Conservation (phyloP, 352 stramenopile genomes). For the Pythium biforme region DNA sequence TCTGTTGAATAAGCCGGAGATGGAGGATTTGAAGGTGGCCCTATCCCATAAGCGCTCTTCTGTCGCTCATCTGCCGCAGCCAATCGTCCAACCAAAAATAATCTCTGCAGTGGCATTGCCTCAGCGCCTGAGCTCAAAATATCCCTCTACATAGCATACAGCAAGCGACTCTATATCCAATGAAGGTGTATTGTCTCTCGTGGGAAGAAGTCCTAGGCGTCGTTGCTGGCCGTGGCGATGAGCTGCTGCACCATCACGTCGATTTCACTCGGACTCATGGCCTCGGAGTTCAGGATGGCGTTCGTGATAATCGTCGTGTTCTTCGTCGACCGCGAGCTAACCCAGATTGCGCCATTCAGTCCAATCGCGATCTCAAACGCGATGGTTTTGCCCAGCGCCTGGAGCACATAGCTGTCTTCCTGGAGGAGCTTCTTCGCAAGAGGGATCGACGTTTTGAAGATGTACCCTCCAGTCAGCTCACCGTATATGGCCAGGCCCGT, state of each 20-base stretch:
- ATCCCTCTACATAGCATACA: not conserved
- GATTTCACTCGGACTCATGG: constrained; percentile 74
- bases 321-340: constrained; percentile 88
- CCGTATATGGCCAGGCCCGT: constrained; percentile 96
- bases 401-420: constrained; percentile 80
- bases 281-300: constrained; percentile 87
- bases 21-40: not conserved
- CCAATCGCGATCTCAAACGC: constrained; percentile 96
- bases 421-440: constrained; percentile 73
- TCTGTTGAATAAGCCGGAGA: not conserved
- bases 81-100: constrained; percentile 1
- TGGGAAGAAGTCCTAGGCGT: constrained; percentile 1
- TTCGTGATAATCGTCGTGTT: constrained; percentile 87
- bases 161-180: not conserved
- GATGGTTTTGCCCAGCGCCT: constrained; percentile 75
- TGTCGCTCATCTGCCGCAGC: too few species aligned
- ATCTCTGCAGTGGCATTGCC: not conserved
- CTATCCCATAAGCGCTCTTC: too few species aligned
- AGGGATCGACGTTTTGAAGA: constrained; percentile 83
- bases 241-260: constrained; percentile 80
- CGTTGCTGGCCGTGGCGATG: constrained; percentile 49
- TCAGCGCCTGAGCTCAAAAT: constrained; percentile 1
- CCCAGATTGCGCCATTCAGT: constrained; percentile 95
- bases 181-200: constrained; percentile 1
- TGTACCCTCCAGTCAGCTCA: constrained; percentile 91